Evolutionary conservation across 2,329 filamentous ascomycete species (phyloP).

Genomic region (Ceratocystis cubensis): DNA sequence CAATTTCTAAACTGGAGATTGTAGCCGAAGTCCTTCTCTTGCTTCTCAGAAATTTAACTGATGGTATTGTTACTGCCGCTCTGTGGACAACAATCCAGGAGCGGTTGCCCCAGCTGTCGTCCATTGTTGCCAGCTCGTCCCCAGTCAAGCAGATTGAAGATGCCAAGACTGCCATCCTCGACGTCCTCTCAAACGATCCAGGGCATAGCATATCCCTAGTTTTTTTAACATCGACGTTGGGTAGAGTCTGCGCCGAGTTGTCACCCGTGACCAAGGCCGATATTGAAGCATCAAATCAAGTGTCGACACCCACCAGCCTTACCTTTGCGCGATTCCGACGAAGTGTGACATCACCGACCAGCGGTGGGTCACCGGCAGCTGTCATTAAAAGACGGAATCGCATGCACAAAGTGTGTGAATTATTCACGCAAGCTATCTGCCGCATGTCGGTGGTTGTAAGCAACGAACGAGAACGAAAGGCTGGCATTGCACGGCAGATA

Average conservation of each 20-base stretch:
- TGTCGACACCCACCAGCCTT: slow-evolving; percentile 25
- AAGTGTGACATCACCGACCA: slow-evolving; percentile 23
- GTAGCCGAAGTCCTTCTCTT: slow-evolving; percentile 57
- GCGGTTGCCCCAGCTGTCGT: slow-evolving; percentile 36
- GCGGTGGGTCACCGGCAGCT: slow-evolving; percentile 22
- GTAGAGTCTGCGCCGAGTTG: slow-evolving; percentile 39
- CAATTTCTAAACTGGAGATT: slow-evolving; percentile 59
- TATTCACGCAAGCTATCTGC: slow-evolving; percentile 54
- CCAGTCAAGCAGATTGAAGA: slow-evolving; percentile 28
- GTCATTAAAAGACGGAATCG: slow-evolving; percentile 42
- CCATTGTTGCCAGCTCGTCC: slow-evolving; percentile 16
- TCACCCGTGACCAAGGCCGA: slow-evolving; percentile 25
- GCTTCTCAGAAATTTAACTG: slow-evolving; percentile 62
- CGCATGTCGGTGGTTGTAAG: slow-evolving; percentile 33
- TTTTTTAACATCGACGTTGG: slow-evolving; percentile 67
- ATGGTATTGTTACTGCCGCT: slow-evolving; percentile 60
- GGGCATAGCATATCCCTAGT: slow-evolving; percentile 83
- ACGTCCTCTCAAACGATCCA: slow-evolving; percentile 57
- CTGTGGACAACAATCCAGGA: slow-evolving; percentile 57
- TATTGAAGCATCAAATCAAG: slow-evolving; percentile 17
- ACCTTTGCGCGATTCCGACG: slow-evolving; percentile 36
- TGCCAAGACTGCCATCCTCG: slow-evolving; percentile 48
- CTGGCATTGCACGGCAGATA: slow-evolving; percentile 50
- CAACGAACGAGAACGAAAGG: slow-evolving; percentile 42
- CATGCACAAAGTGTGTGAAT: slow-evolving; percentile 49